A percentile compares a stretch with the other conserved stretches of the same genome.
phyloP scores from a whole-genome alignment of 208 protist genomes.

The Porcisia deanei region DNA sequence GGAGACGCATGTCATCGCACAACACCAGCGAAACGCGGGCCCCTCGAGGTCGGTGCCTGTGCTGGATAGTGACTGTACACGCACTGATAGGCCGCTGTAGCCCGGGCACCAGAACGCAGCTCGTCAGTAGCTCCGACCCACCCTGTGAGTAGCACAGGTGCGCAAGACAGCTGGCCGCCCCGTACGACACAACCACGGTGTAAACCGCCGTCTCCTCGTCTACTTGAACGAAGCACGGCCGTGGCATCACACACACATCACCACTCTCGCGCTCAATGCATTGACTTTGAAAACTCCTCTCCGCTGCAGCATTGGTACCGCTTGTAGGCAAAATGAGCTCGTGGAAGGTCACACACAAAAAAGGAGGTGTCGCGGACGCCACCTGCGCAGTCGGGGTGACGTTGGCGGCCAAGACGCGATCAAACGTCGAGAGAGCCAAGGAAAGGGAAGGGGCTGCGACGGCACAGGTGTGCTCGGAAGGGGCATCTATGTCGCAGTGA shows the following conservation, averaged over 20 bases:
- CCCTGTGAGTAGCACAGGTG: slow-evolving; percentile 11
- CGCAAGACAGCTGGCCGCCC: slow-evolving; percentile 11
- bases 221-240: slow-evolving; percentile 16
- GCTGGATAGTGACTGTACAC: slow-evolving; percentile 6
- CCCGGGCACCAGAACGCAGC: neutral
- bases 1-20: slow-evolving; percentile 22
- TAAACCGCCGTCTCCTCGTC: slow-evolving; percentile 16
- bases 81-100: slow-evolving; percentile 14
- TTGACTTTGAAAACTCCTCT: slow-evolving; percentile 38
- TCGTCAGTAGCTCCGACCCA: slow-evolving; percentile 5
- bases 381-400: slow-evolving; percentile 3
- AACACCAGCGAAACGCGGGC: slow-evolving; percentile 23
- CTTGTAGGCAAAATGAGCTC: slow-evolving; percentile 39
- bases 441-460: slow-evolving; percentile 37
- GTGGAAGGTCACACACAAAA: slow-evolving; percentile 37
- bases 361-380: neutral
- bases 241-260: slow-evolving; percentile 6
- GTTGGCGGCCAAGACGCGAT: slow-evolving; percentile 25
- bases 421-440: slow-evolving; percentile 63
- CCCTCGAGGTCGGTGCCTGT: slow-evolving; percentile 8
- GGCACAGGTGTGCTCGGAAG: slow-evolving; percentile 28
- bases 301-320: neutral
- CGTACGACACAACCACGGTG: slow-evolving; percentile 13
- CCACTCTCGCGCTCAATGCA: neutral
- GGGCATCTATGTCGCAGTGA: slow-evolving; percentile 37